phyloP scores from a whole-genome alignment of 2,329 filamentous ascomycete species.

The Cercospora zeae-maydis region DNA sequence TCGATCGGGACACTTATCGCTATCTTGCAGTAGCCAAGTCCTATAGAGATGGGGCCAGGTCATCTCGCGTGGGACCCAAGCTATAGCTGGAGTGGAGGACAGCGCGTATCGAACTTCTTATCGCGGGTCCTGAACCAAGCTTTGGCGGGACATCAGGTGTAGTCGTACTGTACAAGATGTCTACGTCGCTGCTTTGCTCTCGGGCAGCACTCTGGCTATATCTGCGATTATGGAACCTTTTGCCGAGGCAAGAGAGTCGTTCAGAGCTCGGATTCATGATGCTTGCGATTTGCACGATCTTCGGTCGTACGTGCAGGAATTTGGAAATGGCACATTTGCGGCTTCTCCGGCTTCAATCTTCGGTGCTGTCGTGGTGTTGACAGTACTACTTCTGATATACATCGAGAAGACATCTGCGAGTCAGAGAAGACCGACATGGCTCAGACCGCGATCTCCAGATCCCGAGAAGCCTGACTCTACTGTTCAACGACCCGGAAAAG shows the following conservation, averaged over 20 bases:
- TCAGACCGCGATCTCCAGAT: conserved; percentile 37
- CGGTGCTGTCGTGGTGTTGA: not conserved
- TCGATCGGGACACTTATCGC: conserved; percentile 1
- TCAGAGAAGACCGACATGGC: conserved; percentile 10
- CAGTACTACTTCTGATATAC: not conserved
- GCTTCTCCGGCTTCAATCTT: not conserved
- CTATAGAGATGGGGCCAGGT: not conserved
- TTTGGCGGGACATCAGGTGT: not conserved
- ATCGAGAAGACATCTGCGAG: not conserved
- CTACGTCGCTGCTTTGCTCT: not conserved
- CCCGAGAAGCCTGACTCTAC: conserved; percentile 43
- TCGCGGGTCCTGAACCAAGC: conserved; percentile 2
- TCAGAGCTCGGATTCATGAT: not conserved
- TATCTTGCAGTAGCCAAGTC: not conserved
- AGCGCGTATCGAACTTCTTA: conserved; percentile 7
- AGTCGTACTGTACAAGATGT: not conserved
- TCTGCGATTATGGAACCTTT: not conserved
- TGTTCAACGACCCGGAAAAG: conserved; percentile 22
- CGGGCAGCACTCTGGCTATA: not conserved
- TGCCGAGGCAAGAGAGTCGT: not conserved
- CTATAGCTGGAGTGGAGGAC: conserved; percentile 1
- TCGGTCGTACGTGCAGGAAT: not conserved
- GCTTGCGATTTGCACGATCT: not conserved
- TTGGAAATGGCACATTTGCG: not conserved
- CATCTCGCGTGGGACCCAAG: not conserved